Evolutionary conservation across 352 stramenopile species (phyloP), one percentile per base, ranked within the genome.

Genomic region (Thraustotheca clavata): DNA sequence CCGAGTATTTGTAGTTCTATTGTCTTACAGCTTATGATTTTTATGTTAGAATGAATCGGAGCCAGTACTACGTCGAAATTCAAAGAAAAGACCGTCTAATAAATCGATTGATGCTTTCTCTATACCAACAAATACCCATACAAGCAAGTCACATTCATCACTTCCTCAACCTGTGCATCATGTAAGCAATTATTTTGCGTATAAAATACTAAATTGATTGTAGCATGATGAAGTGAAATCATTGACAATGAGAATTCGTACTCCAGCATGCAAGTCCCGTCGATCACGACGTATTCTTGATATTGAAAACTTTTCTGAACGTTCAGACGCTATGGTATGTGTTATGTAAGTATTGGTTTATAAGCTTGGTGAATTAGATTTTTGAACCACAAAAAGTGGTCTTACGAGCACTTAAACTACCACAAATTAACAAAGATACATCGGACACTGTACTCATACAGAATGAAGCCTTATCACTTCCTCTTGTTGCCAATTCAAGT

Each of bases 181-280:
- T 9, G 43, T 52, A 52, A 24, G 43, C 12, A 50, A 12, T 6
- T 14, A 14, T 6, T 22, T 6, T 43, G 38, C 38, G 38, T 18
- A 20, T 20, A 18, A 20, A 16, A 43, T 43, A 20, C 20, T 43
- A 20, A 43, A 43, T 18, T 43, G 38, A 18, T 18, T n/a, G n/a
- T 24, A 52, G 43, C 43, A 52, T 18, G 43, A 52, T 9, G 43
- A 52, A 11, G 22, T 43, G 41, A 65, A 65, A 46, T 65, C 57
- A 14, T 20, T 65, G 16, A 65, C 20, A n/a, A 34, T 65, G 57
- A 40, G 57, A 8, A 65, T 65, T 40, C 57, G 57, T 57, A 65
- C 57, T 29, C 57, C 57, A 12, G 57, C 57, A 33, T 65, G 57
- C 27, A 29, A 33, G 16, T 54, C 46, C 12, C 57, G 57, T 9